Percentiles rank a stretch among this genome's conserved stretches.
Evolutionary conservation across 139 green algal genomes (phyloP).

Genomic region (Asterochloris erici): DNA sequence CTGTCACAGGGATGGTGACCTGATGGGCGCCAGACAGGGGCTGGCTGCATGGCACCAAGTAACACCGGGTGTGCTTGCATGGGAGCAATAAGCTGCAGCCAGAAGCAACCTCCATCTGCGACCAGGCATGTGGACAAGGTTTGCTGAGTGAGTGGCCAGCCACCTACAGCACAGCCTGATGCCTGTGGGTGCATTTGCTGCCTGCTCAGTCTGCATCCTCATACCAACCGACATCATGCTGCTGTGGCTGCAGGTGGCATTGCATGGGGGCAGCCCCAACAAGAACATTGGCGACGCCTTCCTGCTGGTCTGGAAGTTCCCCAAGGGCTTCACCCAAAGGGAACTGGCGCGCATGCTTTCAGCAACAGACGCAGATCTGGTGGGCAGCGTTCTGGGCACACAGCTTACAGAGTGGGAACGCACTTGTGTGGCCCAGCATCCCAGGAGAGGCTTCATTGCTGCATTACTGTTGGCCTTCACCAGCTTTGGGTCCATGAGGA

Average conservation of each 20-base stretch:
- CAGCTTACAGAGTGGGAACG: background rate
- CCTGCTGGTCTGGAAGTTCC: slow-evolving; percentile 91
- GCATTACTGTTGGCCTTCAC: no score
- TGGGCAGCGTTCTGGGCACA: background rate
- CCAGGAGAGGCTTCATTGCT: background rate
- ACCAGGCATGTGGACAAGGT: no score
- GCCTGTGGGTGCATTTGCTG: no score
- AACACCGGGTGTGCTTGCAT: no score
- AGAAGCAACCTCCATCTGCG: no score
- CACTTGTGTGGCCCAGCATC: background rate
- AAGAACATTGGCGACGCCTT: slow-evolving; percentile 99
- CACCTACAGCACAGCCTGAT: background rate
- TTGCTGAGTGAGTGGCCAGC: background rate
- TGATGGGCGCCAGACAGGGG: no score
- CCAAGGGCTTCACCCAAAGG: slow-evolving; percentile 35
- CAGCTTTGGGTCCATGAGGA: no score
- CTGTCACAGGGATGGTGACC: no score
- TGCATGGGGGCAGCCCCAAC: slow-evolving; percentile 91
- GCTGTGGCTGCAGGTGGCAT: slow-evolving; percentile 18
- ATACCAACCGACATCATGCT: slow-evolving; percentile 29
- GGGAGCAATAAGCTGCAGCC: no score
- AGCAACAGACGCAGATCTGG: background rate
- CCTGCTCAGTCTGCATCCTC: no score
- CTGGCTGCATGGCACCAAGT: no score
- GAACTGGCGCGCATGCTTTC: slow-evolving; percentile 1